These are phyloP conservation scores for Besnoitia besnoiti DNA, from an alignment of 169 alveolate genomes.

Conservation along the genomic window DNA sequence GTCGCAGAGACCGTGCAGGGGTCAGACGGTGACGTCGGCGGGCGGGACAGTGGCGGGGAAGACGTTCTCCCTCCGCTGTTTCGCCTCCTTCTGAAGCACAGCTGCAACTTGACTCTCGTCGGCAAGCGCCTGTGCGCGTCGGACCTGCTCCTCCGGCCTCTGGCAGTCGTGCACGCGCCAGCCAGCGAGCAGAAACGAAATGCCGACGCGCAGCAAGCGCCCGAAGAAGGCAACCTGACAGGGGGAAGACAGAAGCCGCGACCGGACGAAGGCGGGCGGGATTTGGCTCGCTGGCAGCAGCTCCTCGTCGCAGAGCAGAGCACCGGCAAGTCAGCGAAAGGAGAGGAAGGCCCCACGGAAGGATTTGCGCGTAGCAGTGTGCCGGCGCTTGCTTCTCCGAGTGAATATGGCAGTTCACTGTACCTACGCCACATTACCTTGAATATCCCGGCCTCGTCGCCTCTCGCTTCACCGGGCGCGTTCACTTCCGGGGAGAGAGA, in stretches of 20 bases:
- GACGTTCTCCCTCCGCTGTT: slow-evolving; percentile 6
- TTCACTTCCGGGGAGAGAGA: background rate
- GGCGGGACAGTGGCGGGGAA: background rate
- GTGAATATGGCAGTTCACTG: background rate
- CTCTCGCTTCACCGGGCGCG: background rate
- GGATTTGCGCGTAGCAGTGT: background rate
- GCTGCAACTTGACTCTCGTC: slow-evolving; percentile 35
- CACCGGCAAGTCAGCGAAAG: background rate
- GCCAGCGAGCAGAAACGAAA: background rate
- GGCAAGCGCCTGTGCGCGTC: slow-evolving; percentile 15
- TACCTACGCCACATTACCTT: background rate
- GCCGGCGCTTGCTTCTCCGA: background rate
- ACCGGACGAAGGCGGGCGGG: background rate
- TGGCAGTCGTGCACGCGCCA: background rate
- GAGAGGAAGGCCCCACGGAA: no score
- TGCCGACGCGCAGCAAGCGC: background rate
- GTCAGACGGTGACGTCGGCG: background rate
- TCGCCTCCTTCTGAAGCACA: background rate
- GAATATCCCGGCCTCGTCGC: background rate
- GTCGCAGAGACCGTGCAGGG: background rate
- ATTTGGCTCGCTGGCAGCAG: background rate
- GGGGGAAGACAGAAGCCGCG: background rate
- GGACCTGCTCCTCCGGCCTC: background rate
- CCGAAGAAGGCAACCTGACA: background rate
- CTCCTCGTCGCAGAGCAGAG: background rate